A percentile compares a stretch with the other conserved stretches of the same genome.
These are phyloP conservation scores for Desmodesmus armatus DNA, from an alignment of 139 green algal species.

Conservation along the genomic window DNA sequence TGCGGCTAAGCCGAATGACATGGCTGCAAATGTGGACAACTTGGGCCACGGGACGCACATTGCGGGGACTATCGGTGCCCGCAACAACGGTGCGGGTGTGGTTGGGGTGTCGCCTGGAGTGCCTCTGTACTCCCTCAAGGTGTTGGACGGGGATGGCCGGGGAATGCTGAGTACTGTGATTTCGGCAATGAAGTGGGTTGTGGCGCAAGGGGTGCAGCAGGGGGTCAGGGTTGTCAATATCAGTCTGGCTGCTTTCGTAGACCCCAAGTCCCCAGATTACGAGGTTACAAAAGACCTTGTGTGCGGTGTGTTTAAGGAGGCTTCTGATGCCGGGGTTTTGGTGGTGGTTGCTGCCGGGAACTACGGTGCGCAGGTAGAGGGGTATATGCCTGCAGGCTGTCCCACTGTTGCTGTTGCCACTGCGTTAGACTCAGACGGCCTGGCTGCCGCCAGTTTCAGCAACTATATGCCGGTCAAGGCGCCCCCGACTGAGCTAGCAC, in stretches of 20 bases:
- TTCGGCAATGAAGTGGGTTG: neutral
- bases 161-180: neutral
- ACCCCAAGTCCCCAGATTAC: neutral
- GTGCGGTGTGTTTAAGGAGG: neutral
- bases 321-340: neutral
- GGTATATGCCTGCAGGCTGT: neutral
- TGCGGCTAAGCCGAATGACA: neutral
- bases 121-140: slow-evolving; percentile 13
- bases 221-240: slow-evolving; percentile 23
- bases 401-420: slow-evolving; percentile 11
- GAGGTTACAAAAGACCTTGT: neutral
- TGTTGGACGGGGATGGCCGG: neutral
- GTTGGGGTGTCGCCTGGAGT: slow-evolving; percentile 20
- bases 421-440: neutral
- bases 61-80: neutral
- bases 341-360: slow-evolving; percentile 22
- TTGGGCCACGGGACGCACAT: slow-evolving; percentile 25
- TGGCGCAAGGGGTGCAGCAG: neutral
- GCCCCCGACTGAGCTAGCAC: neutral
- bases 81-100: neutral
- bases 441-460: neutral
- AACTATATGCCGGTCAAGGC: neutral
- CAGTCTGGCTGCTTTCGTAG: neutral
- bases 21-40: neutral
- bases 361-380: neutral